Evolutionary conservation across 352 stramenopile species (phyloP).

Genomic region (Phytopythium mirpurense): DNA sequence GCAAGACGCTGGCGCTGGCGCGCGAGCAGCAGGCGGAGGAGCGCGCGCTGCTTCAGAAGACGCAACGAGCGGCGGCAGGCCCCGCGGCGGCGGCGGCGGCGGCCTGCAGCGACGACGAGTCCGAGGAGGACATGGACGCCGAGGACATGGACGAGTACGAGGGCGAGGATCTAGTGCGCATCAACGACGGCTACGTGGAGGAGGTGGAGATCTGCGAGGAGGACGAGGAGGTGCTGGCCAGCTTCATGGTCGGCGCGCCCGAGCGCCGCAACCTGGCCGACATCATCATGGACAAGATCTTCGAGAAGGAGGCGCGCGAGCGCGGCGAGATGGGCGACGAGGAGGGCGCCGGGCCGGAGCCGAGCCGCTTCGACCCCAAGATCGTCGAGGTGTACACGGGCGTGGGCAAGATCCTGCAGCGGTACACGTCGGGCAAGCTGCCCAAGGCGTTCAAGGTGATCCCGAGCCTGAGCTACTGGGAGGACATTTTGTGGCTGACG

Average conservation of each 20-base stretch:
- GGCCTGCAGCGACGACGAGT: constrained; percentile 65
- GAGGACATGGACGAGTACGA: constrained; percentile 87
- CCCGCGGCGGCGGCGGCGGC: constrained; percentile 2
- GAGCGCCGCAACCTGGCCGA: constrained; percentile 94
- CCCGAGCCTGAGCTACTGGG: constrained; percentile 98
- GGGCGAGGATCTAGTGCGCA: constrained; percentile 81
- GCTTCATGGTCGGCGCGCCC: constrained; percentile 79
- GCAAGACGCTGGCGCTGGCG: constrained; percentile 71
- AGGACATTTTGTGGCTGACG: constrained; percentile 97
- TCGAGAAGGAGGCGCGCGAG: constrained; percentile 91
- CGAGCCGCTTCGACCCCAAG: constrained; percentile 87
- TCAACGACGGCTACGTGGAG: constrained; percentile 91
- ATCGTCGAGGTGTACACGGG: constrained; percentile 98
- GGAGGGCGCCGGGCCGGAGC: constrained; percentile 34
- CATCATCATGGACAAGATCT: constrained; percentile 99
- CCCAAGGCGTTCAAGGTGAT: constrained; percentile 99
- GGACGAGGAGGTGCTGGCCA: constrained; percentile 82
- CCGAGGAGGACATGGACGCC: constrained; percentile 77
- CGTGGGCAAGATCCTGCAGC: constrained; percentile 96
- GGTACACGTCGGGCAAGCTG: constrained; percentile 98
- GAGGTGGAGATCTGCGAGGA: constrained; percentile 87
- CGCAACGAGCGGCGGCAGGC: constrained; percentile 7
- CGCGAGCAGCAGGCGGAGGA: constrained; percentile 79
- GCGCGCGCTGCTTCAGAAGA: constrained; percentile 40
- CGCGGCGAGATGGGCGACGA: constrained; percentile 77